A percentile compares a stretch with the other conserved stretches of the same genome.
These are phyloP conservation scores for Phylloporus scabripes DNA, from an alignment of 768 basidiomycete species.

Conservation along the genomic window DNA sequence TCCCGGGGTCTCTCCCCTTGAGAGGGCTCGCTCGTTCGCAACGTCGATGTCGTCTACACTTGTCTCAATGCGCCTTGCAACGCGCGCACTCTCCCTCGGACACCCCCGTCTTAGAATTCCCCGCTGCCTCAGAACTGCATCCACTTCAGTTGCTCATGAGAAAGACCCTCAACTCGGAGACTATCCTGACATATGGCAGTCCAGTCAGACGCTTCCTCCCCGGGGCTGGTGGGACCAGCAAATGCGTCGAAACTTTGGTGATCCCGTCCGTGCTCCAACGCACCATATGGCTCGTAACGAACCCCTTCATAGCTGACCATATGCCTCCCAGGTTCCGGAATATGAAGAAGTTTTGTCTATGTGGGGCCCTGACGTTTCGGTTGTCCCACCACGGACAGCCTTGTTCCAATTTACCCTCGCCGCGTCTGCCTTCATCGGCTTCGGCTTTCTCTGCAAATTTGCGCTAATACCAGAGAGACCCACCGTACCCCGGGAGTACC, in stretches of 20 bases:
- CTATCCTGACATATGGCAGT: slow-evolving; percentile 65
- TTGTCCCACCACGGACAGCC: slow-evolving; percentile 53
- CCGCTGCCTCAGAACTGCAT: slow-evolving; percentile 7
- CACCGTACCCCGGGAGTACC: slow-evolving; percentile 68
- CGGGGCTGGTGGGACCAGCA: slow-evolving; percentile 72
- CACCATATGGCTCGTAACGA: slow-evolving; percentile 1
- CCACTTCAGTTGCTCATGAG: slow-evolving; percentile 26
- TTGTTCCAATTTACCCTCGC: slow-evolving; percentile 62
- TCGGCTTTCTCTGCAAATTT: slow-evolving; percentile 56
- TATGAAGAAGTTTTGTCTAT: slow-evolving; percentile 76
- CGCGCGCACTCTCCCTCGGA: slow-evolving; percentile 7
- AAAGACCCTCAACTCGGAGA: slow-evolving; percentile 64
- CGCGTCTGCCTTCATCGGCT: slow-evolving; percentile 53
- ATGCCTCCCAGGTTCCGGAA: slow-evolving; percentile 59
- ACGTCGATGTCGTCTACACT: slow-evolving; percentile 16
- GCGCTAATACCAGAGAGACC: slow-evolving; percentile 56
- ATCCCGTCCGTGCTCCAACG: slow-evolving; percentile 49
- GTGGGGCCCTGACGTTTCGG: slow-evolving; percentile 81
- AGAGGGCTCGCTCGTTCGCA: slow-evolving; percentile 4
- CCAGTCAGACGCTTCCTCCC: slow-evolving; percentile 57
- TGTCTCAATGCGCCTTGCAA: slow-evolving; percentile 13
- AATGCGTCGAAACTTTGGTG: slow-evolving; percentile 76
- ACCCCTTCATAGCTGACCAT: slow-evolving; percentile 12
- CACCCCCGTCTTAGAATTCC: background rate
- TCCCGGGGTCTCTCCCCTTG: slow-evolving; percentile 22